Base-by-base conservation (phyloP, 23 red algal genomes). In the Agarophyton chilense region DNA sequence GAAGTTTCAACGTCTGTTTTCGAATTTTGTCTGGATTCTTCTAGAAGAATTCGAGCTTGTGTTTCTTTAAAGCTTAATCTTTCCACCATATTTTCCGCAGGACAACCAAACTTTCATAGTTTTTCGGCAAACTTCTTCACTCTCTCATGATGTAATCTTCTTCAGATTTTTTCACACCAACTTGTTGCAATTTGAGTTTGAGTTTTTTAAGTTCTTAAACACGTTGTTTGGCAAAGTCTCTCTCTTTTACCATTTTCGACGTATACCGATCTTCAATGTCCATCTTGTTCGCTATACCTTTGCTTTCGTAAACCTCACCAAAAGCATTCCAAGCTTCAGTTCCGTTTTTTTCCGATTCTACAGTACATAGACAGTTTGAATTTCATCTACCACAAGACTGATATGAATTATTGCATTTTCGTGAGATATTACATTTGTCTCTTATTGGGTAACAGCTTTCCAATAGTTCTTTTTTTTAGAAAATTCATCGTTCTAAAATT, bases 381-480 rank as follows among this genome's bases (percentile, higher is more conserved):
- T 62, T 8, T 62, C 56, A 32, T 62, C 56, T 6, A 62, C 56
- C 6, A 19, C 9, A 8, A 62, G 21, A 62, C 56, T 14, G 9
- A 62, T 62, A 62, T 62, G 10, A 8, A 62, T 62, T 62, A 62
- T 13, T 10, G 56, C 56, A 8, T 62, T 62, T 32, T 62, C 56
- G 28, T 62, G 9, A 8, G 56, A 8, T 13, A 9, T 32, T 13
- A 22, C 19, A 62, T 62, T 62, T 13, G 9, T 32, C n/a, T 62
- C 56, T 62, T 62, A n/a, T n/a, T n/a, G n/a, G n/a, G 10, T 19
- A 62, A 10, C 28, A 62, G n/a, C 28, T 22, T 32, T 62, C n/a
- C n/a, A n/a, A n/a, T n/a, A n/a, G n/a, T n/a, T n/a, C n/a, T 62
- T 62, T 32, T 62, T 22, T 62, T 62, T 10, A 62, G 56, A 62